phyloP scores from a whole-genome alignment of 495 filamentous ascomycete genomes.

The Penicillium turbatum region DNA sequence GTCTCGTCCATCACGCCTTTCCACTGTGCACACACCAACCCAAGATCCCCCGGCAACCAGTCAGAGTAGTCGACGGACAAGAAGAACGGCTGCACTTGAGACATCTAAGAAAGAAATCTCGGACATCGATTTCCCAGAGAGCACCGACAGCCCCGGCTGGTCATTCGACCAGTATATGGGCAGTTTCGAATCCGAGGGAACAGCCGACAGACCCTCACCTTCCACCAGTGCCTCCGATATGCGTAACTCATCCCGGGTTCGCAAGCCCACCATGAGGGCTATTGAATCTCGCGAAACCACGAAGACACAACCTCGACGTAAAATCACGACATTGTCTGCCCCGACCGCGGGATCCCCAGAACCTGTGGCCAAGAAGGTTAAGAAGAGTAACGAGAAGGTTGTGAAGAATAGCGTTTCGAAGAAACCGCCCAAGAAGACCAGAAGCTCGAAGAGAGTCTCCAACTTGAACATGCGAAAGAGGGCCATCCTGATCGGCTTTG shows the following conservation, averaged over 20 bases:
- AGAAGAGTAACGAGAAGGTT: constrained; percentile 6
- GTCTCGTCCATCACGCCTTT: constrained; percentile 23
- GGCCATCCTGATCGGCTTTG: background rate
- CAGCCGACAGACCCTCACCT: constrained; percentile 22
- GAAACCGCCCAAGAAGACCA: constrained; percentile 4
- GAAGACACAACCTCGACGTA: constrained; percentile 20
- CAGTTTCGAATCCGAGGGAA: constrained; percentile 25
- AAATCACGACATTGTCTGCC: constrained; percentile 3
- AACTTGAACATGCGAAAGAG: constrained; percentile 4
- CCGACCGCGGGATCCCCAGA: constrained; percentile 8
- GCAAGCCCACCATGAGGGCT: constrained; percentile 40
- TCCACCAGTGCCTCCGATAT: constrained; percentile 31
- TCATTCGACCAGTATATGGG: constrained; percentile 18
- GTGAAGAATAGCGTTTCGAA: constrained; percentile 3
- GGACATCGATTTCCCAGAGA: constrained; percentile 15
- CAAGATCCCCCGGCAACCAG: constrained; percentile 14
- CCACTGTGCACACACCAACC: constrained; percentile 23
- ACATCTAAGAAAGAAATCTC: constrained; percentile 10
- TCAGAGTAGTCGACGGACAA: constrained; percentile 16
- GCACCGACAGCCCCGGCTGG: constrained; percentile 12
- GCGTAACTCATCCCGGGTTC: constrained; percentile 31
- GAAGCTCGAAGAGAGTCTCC: constrained; percentile 5
- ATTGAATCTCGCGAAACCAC: constrained; percentile 35
- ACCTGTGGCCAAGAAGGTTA: background rate
- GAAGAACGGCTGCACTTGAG: constrained; percentile 13